Base-by-base conservation (phyloP, 2,329 filamentous ascomycete species). In the Magnaporthiopsis poae region DNA sequence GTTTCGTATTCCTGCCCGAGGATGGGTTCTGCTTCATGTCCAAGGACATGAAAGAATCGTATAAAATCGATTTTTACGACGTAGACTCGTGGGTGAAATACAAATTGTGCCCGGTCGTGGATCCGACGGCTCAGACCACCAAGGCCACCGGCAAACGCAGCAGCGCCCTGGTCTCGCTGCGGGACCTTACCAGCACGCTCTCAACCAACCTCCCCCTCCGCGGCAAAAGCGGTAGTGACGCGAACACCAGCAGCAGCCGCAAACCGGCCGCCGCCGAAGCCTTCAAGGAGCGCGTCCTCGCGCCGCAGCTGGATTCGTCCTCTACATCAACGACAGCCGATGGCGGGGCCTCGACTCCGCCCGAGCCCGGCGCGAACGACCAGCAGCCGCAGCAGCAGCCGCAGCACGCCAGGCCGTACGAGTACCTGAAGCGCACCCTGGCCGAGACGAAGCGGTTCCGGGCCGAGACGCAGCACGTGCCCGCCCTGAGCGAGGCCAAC, bases 21-120 rank as follows among this genome's bases (percentile, higher is more conserved):
- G 89, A 95, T 71, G 92, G 92, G 0, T 88, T 87, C 73, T 96
- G 92, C 76, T 98, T 96, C 75, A 82, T 96, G 72, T 89, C 97
- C 78, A 91, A 89, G 71, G 77, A 87, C 61, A 95, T 92, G 0
- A 88, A 89, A 68, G 88, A 96, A 73, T 84, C 90, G 69, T 96
- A 94, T 72, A 87, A 83, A 0, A 83, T 97, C 59, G 88, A 97
- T 75, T 96, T 96, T 74, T 96, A 92, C 77, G 83, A 94, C 72
- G 80, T 87, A 0, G 81, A 91, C 18, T 86, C 87, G 65, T 98
- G 94, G 93, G 85, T 90, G 66, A 88, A 90, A 69, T 87, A 91
- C 75, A 84, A 87, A 36, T 82, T 91, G 11, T 94, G 90, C 2
- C 93, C 93, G 0, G 95, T 90, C 73, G 85, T 96, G 60, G 79